phyloP scores from a whole-genome alignment of 192 early-diverging fungal genomes.

The Ramicandelaber brevisporus region DNA sequence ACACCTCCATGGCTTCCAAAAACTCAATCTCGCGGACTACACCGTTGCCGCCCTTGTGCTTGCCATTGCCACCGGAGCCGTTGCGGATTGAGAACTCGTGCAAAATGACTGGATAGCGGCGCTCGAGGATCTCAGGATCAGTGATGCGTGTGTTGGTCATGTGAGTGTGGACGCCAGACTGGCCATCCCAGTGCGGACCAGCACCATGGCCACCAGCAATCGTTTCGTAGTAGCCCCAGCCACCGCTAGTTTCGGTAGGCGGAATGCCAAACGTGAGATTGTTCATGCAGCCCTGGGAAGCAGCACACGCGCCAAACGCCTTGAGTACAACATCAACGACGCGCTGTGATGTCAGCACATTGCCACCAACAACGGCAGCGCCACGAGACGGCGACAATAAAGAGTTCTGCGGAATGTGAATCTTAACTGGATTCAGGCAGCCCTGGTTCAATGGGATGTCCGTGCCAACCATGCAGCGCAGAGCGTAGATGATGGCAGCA shows the following conservation, averaged over 20 bases:
- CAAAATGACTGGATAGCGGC: slow-evolving; percentile 72
- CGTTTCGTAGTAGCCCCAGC: slow-evolving; percentile 95
- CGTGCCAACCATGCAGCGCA: slow-evolving; percentile 65
- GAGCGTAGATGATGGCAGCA: slow-evolving; percentile 91
- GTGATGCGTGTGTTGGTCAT: slow-evolving; percentile 98
- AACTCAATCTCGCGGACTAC: slow-evolving; percentile 89
- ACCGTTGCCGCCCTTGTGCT: slow-evolving; percentile 62
- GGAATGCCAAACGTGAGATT: slow-evolving; percentile 83
- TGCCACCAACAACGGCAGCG: slow-evolving; percentile 91
- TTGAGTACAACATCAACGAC: slow-evolving; percentile 77
- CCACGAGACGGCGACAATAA: slow-evolving; percentile 52
- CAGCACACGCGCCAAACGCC: slow-evolving; percentile 72
- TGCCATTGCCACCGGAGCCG: slow-evolving; percentile 55
- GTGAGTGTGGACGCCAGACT: slow-evolving; percentile 52
- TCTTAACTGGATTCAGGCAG: slow-evolving; percentile 56
- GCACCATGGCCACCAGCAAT: slow-evolving; percentile 73
- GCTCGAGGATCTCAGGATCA: slow-evolving; percentile 85
- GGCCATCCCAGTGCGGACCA: slow-evolving; percentile 71
- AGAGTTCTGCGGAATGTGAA: slow-evolving; percentile 56
- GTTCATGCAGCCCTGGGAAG: slow-evolving; percentile 85
- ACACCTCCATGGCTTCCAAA: slow-evolving; percentile 57
- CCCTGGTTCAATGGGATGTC: slow-evolving; percentile 95
- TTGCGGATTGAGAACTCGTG: slow-evolving; percentile 52
- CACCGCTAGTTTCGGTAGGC: slow-evolving; percentile 11
- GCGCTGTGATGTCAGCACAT: slow-evolving; percentile 83